These are phyloP conservation scores for Tricholomella constricta DNA, from an alignment of 768 basidiomycete genomes.

Conservation along the genomic window DNA sequence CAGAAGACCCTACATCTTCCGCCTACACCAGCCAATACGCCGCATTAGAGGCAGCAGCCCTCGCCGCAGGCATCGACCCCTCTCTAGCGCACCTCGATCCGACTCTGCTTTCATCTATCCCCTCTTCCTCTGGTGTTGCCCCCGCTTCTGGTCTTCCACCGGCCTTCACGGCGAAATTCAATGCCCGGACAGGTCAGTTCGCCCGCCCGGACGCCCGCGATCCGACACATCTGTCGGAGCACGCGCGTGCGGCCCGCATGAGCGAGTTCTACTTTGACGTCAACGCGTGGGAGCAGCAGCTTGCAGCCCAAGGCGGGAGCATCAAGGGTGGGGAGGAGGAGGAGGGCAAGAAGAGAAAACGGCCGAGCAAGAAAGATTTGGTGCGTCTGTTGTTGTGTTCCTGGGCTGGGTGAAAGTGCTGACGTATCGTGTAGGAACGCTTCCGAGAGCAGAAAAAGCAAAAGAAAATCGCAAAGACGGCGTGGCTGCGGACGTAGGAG, in stretches of 20 bases:
- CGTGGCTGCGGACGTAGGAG: slow-evolving; percentile 73
- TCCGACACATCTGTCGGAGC: slow-evolving; percentile 77
- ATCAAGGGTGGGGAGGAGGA: slow-evolving; percentile 42
- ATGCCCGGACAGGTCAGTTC: slow-evolving; percentile 80
- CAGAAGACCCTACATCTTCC: slow-evolving; percentile 15
- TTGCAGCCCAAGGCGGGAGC: slow-evolving; percentile 48
- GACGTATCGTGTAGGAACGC: slow-evolving; percentile 55
- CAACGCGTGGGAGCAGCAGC: slow-evolving; percentile 73
- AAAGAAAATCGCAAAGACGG: slow-evolving; percentile 88
- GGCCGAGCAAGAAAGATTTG: slow-evolving; percentile 81
- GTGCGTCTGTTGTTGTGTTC: slow-evolving; percentile 44
- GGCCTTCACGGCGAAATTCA: slow-evolving; percentile 72
- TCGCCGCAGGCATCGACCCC: slow-evolving; percentile 83
- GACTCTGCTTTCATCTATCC: slow-evolving; percentile 47
- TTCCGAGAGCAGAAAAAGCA: slow-evolving; percentile 80
- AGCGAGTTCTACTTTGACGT: slow-evolving; percentile 89
- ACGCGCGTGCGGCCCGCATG: slow-evolving; percentile 82
- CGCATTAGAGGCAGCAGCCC: slow-evolving; percentile 68
- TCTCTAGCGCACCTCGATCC: slow-evolving; percentile 81
- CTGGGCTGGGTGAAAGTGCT: background rate
- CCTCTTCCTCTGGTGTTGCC: slow-evolving; percentile 24
- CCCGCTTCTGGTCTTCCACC: slow-evolving; percentile 38
- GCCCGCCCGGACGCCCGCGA: slow-evolving; percentile 66
- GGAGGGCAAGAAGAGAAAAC: slow-evolving; percentile 72
- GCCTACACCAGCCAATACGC: slow-evolving; percentile 38